Evolutionary conservation across 106 monocot genomes (phyloP).

Genomic region (Allium cepa): DNA sequence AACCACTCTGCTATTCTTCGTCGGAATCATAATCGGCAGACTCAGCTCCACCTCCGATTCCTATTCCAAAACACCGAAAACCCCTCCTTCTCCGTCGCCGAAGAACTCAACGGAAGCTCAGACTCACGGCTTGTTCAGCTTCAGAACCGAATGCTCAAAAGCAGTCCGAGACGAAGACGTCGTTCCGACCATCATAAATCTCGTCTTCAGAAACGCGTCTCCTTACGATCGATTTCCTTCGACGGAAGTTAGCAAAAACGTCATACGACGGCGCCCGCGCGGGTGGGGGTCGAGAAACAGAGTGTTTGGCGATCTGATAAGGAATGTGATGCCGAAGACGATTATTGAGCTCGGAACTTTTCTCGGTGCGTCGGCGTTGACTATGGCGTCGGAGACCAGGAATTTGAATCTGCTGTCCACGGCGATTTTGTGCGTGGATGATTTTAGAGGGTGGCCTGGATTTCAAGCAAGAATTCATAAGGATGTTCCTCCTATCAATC

Average conservation of each 20-base stretch:
- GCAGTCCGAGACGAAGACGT: neutral
- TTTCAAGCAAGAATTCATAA: constrained; percentile 22
- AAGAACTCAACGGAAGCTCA: too few relatives aligned
- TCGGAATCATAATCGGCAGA: too few relatives aligned
- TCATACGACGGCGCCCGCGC: constrained; percentile 1
- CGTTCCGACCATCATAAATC: constrained; percentile 1
- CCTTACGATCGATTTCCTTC: constrained; percentile 10
- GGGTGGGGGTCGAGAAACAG: constrained; percentile 1
- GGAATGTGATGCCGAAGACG: constrained; percentile 29
- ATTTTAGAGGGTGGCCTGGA: constrained; percentile 76
- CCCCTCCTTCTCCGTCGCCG: too few relatives aligned
- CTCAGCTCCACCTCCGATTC: too few relatives aligned
- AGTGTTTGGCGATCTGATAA: constrained; percentile 27
- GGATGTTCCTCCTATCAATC: constrained; percentile 24
- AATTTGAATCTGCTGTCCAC: constrained; percentile 25
- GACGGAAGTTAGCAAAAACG: neutral
- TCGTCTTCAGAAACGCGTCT: constrained; percentile 6
- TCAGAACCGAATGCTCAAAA: constrained; percentile 5
- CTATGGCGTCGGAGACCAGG: constrained; percentile 52
- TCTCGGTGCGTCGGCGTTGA: constrained; percentile 82
- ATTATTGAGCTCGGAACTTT: constrained; percentile 78
- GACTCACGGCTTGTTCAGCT: neutral
- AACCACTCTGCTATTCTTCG: too few relatives aligned
- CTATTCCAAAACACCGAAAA: too few relatives aligned
- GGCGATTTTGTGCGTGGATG: constrained; percentile 66